Conservation (phyloP, 2,329 filamentous ascomycete species). For the Colletotrichum liaoningense region DNA sequence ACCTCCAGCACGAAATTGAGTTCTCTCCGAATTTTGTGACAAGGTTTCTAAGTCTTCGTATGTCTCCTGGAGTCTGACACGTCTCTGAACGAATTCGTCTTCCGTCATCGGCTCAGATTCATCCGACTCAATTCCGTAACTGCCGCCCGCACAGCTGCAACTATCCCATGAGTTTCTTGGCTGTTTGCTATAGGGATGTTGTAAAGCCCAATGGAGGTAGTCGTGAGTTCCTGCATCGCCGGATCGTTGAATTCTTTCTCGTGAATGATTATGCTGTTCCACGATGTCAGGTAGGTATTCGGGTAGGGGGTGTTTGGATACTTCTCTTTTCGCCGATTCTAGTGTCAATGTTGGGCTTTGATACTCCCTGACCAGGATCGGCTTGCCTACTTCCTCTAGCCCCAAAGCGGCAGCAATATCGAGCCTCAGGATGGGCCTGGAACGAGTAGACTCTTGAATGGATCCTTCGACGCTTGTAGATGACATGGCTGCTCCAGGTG, state of each 20-base stretch:
- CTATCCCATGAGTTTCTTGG: background rate
- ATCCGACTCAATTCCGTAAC: background rate
- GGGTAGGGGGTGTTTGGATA: background rate
- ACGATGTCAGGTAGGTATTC: background rate
- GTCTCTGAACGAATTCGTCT: background rate
- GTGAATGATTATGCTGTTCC: background rate
- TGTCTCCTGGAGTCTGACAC: background rate
- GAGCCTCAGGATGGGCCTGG: background rate
- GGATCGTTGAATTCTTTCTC: conserved; percentile 4
- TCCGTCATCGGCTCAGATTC: background rate
- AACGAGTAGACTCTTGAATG: background rate
- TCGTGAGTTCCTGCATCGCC: conserved; percentile 10
- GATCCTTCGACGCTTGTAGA: background rate
- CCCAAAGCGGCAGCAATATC: background rate
- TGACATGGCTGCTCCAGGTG: background rate
- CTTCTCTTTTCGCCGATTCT: background rate
- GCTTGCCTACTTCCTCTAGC: background rate
- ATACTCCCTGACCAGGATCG: background rate
- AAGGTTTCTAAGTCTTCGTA: background rate
- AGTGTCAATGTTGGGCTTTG: background rate
- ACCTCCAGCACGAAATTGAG: background rate
- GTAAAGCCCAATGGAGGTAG: conserved; percentile 18
- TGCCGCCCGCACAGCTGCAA: conserved; percentile 3
- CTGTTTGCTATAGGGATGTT: background rate
- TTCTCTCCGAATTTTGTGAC: background rate